phyloP scores from a whole-genome alignment of 2,329 filamentous ascomycete genomes.

The Fusarium protoensiforme region DNA sequence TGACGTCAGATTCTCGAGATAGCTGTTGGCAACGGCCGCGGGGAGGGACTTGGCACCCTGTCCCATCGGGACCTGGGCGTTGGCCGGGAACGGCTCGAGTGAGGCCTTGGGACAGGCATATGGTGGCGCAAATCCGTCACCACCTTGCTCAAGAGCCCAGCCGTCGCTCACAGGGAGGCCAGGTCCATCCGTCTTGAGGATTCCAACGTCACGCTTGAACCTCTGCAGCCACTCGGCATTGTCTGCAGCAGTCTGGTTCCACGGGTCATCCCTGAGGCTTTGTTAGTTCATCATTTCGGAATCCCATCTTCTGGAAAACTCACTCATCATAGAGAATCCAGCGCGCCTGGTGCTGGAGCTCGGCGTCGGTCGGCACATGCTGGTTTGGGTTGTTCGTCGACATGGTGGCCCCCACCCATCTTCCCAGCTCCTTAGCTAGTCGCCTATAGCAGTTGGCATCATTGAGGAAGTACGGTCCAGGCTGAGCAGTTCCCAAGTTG shows the following conservation, averaged over 20 bases:
- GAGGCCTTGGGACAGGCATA: constrained; percentile 59
- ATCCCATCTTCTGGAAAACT: constrained; percentile 40
- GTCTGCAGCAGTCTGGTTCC: constrained; percentile 73
- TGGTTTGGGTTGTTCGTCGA: constrained; percentile 70
- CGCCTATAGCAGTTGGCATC: constrained; percentile 71
- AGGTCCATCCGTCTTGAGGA: constrained; percentile 61
- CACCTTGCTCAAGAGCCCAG: constrained; percentile 63
- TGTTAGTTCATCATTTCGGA: constrained; percentile 28
- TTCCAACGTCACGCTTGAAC: constrained; percentile 69
- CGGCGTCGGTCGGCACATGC: constrained; percentile 69
- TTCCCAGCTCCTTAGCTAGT: constrained; percentile 62
- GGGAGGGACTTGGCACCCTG: constrained; percentile 55
- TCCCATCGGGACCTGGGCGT: constrained; percentile 48
- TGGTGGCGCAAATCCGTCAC: constrained; percentile 66
- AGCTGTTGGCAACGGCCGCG: constrained; percentile 60
- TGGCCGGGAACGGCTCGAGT: constrained; percentile 49
- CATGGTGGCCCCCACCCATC: constrained; percentile 64
- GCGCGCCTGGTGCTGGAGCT: constrained; percentile 71
- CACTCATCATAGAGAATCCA: constrained; percentile 73
- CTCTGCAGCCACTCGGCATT: constrained; percentile 72
- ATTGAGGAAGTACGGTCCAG: constrained; percentile 61
- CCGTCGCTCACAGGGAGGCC: constrained; percentile 56
- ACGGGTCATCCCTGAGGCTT: constrained; percentile 65
- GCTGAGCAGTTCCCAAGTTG: constrained; percentile 9
- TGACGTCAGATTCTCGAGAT: constrained; percentile 56